These are phyloP conservation scores for Parmelia sp. DNA, from an alignment of 495 filamentous ascomycete species.

Conservation along the genomic window DNA sequence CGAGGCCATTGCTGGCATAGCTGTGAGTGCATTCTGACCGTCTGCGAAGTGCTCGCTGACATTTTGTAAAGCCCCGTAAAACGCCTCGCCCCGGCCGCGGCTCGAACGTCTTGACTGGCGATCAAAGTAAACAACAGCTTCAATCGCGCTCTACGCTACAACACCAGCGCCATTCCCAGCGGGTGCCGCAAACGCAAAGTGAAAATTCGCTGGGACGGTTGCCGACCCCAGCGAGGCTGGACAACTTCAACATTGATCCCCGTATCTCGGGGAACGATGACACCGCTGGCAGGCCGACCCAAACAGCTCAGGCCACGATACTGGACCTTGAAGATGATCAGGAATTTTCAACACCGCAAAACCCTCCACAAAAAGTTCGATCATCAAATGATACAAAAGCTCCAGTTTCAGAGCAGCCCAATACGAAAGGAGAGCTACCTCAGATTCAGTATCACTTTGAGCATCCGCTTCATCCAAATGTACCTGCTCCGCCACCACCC, in stretches of 20 bases:
- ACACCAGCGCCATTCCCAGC: not conserved
- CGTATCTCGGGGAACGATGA: slow-evolving; percentile 33
- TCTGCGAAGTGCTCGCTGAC: slow-evolving; percentile 6
- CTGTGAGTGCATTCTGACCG: slow-evolving; percentile 34
- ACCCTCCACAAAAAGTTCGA: slow-evolving; percentile 28
- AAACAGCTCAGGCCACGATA: slow-evolving; percentile 49
- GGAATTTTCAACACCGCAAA: slow-evolving; percentile 31
- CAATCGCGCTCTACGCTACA: slow-evolving; percentile 5
- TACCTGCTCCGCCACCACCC: slow-evolving; percentile 25
- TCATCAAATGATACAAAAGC: slow-evolving; percentile 24
- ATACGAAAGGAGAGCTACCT: slow-evolving; percentile 29
- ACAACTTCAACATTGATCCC: not conserved
- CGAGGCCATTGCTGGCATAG: slow-evolving; percentile 51
- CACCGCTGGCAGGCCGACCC: slow-evolving; percentile 47
- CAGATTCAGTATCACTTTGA: slow-evolving; percentile 29
- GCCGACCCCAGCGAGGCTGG: not conserved
- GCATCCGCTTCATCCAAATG: slow-evolving; percentile 24
- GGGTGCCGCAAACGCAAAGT: slow-evolving; percentile 5
- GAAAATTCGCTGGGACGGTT: not conserved
- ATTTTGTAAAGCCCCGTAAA: slow-evolving; percentile 13
- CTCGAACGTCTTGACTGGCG: slow-evolving; percentile 11
- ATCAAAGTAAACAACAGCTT: slow-evolving; percentile 12
- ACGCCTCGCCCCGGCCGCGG: slow-evolving; percentile 5
- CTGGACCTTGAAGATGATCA: slow-evolving; percentile 31
- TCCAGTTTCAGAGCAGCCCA: slow-evolving; percentile 22